Evolutionary conservation across 2,329 filamentous ascomycete species (phyloP).

Genomic region (Juglanconis juglandina): DNA sequence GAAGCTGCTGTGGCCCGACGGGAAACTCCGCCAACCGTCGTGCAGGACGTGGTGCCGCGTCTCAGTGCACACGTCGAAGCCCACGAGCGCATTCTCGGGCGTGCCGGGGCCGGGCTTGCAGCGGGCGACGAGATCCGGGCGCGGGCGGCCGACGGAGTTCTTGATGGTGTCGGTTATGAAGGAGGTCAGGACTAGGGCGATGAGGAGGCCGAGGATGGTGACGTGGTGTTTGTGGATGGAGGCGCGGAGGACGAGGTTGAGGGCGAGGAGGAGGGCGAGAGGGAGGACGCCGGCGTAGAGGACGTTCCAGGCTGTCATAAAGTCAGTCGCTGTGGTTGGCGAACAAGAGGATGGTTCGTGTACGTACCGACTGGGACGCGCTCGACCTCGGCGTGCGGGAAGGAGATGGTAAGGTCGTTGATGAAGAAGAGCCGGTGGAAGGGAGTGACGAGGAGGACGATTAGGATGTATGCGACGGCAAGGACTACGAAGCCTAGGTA

Average conservation of each 20-base stretch:
- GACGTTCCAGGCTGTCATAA: constrained; percentile 62
- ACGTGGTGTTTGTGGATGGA: constrained; percentile 77
- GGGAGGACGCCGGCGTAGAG: constrained; percentile 75
- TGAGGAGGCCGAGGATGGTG: constrained; percentile 75
- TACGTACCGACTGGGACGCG: constrained; percentile 72
- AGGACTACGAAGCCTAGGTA: constrained; percentile 76
- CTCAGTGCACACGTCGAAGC: constrained; percentile 70
- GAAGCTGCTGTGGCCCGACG: constrained; percentile 76
- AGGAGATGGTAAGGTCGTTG: constrained; percentile 79
- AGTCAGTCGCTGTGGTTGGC: no score
- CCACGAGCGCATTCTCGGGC: constrained; percentile 51
- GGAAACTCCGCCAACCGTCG: constrained; percentile 82
- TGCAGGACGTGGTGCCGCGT: constrained; percentile 66
- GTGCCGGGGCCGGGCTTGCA: constrained; percentile 66
- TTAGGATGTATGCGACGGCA: constrained; percentile 62
- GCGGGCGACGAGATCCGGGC: constrained; percentile 63
- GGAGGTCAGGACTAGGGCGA: constrained; percentile 70
- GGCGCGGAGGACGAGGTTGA: constrained; percentile 60
- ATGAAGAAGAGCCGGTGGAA: constrained; percentile 95
- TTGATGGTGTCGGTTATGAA: constrained; percentile 91
- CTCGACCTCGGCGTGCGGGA: constrained; percentile 79
- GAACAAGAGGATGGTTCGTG: neutral
- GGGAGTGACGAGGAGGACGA: constrained; percentile 69
- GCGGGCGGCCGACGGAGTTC: constrained; percentile 76
- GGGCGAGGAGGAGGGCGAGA: constrained; percentile 60